phyloP scores from a whole-genome alignment of 805 yeast species.

The Metschnikowia corniflorae region DNA sequence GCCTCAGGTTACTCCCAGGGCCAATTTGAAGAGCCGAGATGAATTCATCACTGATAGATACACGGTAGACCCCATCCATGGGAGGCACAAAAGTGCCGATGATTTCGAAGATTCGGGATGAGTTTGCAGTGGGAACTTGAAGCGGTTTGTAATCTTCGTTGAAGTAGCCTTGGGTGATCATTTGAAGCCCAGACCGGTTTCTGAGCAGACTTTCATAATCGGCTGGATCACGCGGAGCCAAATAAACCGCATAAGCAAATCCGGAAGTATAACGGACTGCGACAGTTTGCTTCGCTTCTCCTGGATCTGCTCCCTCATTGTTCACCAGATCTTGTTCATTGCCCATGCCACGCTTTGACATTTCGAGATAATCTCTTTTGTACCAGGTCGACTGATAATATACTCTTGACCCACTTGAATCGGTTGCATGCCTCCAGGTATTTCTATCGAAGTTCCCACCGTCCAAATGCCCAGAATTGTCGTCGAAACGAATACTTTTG shows the following conservation, averaged over 20 bases:
- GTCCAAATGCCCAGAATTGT: too few species aligned
- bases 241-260: neutral
- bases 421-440: too few species aligned
- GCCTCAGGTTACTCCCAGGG: neutral
- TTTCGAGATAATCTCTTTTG: too few species aligned
- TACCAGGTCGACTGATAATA: too few species aligned
- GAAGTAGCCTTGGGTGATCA: neutral
- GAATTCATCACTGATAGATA: neutral
- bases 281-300: too few species aligned
- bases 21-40: conserved; percentile 1
- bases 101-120: neutral
- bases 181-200: neutral
- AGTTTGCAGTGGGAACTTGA: neutral
- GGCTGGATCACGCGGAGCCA: too few species aligned
- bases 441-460: too few species aligned
- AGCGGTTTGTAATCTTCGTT: neutral
- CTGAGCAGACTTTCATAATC: neutral
- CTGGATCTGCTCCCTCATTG: too few species aligned
- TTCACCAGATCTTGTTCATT: too few species aligned
- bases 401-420: too few species aligned
- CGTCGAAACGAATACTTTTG: too few species aligned
- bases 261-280: neutral
- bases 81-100: neutral
- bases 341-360: too few species aligned
- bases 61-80: neutral